Conservation (phyloP, 2,329 filamentous ascomycete species). For the Trichoderma aggressivum region DNA sequence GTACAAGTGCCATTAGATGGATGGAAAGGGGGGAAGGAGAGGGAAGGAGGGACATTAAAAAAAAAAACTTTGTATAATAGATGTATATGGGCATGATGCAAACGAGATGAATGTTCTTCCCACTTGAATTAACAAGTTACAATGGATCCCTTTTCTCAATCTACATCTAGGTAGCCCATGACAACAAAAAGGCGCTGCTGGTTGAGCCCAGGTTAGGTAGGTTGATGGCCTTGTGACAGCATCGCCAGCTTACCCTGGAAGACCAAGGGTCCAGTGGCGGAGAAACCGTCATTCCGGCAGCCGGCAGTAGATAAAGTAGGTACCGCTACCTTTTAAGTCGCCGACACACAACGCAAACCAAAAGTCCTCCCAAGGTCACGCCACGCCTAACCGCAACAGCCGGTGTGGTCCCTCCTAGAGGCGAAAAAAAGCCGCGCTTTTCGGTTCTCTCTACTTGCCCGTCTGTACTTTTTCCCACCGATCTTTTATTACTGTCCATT, state of each 20-base stretch:
- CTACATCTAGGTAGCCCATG: not conserved
- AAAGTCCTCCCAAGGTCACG: not conserved
- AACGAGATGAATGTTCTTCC: conserved; percentile 5
- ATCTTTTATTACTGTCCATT: not conserved
- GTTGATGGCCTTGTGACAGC: not conserved
- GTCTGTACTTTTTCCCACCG: conserved; percentile 22
- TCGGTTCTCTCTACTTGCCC: not conserved
- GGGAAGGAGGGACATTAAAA: conserved; percentile 19
- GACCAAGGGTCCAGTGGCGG: not conserved
- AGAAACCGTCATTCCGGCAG: conserved; percentile 16
- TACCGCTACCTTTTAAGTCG: conserved; percentile 4
- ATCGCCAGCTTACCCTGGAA: conserved; percentile 9
- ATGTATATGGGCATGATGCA: conserved; percentile 10
- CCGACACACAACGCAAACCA: not conserved
- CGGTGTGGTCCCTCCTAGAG: conserved; percentile 21
- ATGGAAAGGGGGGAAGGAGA: conserved; percentile 18
- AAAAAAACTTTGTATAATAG: conserved; percentile 13
- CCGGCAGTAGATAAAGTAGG: not conserved
- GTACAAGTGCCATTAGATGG: not conserved
- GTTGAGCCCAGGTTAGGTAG: no score
- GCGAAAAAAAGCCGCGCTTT: not conserved
- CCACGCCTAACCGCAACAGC: conserved; percentile 28
- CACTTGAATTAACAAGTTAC: not conserved
- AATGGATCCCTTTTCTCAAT: not conserved
- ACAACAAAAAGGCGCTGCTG: not conserved